Evolutionary conservation across 2,329 filamentous ascomycete species (phyloP).

Genomic region (Davidsoniella virescens): DNA sequence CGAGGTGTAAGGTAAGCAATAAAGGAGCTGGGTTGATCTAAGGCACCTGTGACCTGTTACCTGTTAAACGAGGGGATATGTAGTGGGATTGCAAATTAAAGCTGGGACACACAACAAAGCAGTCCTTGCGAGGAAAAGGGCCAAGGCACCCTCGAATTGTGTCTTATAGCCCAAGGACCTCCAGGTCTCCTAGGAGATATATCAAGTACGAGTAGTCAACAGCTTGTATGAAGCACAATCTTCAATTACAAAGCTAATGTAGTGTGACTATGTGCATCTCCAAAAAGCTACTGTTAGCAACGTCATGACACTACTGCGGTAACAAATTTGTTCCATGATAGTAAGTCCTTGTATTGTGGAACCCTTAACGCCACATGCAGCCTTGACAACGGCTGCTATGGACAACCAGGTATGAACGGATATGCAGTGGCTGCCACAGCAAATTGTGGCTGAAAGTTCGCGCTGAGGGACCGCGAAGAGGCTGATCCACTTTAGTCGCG

Average conservation of each 20-base stretch:
- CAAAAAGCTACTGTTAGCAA: not conserved
- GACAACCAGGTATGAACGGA: no score
- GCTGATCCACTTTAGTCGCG: slow-evolving; percentile 12
- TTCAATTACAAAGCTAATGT: not conserved
- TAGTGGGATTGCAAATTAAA: slow-evolving; percentile 8
- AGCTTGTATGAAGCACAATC: no score
- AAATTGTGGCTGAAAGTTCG: slow-evolving; percentile 3
- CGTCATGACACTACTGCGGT: not conserved
- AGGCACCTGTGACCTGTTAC: slow-evolving; percentile 2
- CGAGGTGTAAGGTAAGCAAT: not conserved
- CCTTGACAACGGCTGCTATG: not conserved
- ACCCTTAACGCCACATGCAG: slow-evolving; percentile 7
- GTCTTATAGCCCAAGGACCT: not conserved
- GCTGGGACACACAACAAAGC: slow-evolving; percentile 6
- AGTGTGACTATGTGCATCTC: not conserved
- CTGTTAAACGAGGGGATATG: slow-evolving; percentile 5
- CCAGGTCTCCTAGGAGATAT: not conserved
- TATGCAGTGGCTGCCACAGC: slow-evolving; percentile 5
- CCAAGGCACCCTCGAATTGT: slow-evolving; percentile 3
- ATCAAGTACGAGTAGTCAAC: no score
- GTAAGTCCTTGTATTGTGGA: slow-evolving; percentile 4
- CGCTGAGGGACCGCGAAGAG: slow-evolving; percentile 3
- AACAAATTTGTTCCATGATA: slow-evolving; percentile 10
- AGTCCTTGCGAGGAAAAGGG: slow-evolving; percentile 7
- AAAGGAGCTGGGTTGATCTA: not conserved